A percentile compares a stretch with the other conserved stretches of the same genome.
phyloP scores from a whole-genome alignment of 257 asterid species.

The Mitragyna speciosa region DNA sequence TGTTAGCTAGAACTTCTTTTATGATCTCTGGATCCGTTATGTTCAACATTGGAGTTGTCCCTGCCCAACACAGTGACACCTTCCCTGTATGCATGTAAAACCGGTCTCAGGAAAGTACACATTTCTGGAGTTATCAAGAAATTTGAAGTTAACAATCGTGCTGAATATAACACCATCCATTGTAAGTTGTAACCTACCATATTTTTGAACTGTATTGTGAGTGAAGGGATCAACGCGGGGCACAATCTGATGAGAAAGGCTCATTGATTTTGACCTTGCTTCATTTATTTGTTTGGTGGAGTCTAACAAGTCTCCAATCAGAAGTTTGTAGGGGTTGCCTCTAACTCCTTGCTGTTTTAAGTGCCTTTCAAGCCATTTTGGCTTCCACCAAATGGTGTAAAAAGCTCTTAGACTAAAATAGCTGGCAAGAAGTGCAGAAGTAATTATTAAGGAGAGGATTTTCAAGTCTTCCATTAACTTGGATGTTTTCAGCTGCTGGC shows the following conservation, averaged over 20 bases:
- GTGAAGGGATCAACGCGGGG: slow-evolving; percentile 54
- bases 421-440: slow-evolving; percentile 24
- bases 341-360: slow-evolving; percentile 42
- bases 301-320: slow-evolving; percentile 48
- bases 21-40: slow-evolving; percentile 48
- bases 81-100: slow-evolving; percentile 33
- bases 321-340: slow-evolving; percentile 47
- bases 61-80: slow-evolving; percentile 43
- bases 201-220: slow-evolving; percentile 31
- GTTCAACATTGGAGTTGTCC: slow-evolving; percentile 44
- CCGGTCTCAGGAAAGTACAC: not conserved
- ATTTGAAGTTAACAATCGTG: not conserved
- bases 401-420: slow-evolving; percentile 26
- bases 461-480: slow-evolving; percentile 29
- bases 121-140: not conserved
- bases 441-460: slow-evolving; percentile 18
- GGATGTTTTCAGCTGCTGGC: not conserved
- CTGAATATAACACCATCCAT: not conserved
- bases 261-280: slow-evolving; percentile 54
- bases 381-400: slow-evolving; percentile 40
- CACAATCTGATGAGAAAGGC: slow-evolving; percentile 45
- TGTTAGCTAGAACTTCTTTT: slow-evolving; percentile 47
- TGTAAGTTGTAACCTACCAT: slow-evolving; percentile 30
- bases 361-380: slow-evolving; percentile 42
- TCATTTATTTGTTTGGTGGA: slow-evolving; percentile 30